Evolutionary conservation across 1,284 basidiomycete genomes (phyloP).

Genomic region (Ustilago hordei): DNA sequence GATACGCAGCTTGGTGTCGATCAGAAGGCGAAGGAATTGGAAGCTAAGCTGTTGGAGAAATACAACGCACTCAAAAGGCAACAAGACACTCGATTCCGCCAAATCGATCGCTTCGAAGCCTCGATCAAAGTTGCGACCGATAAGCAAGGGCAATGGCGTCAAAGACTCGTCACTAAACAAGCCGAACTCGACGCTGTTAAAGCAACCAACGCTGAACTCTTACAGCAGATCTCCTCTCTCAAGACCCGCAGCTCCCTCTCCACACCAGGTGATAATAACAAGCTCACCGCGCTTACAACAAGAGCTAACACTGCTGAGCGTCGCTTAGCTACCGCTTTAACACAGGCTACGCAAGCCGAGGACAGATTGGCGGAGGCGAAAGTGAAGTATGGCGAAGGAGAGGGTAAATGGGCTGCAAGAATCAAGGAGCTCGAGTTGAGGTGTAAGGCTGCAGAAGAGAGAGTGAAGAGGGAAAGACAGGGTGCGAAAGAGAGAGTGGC

Average conservation of each 20-base stretch:
- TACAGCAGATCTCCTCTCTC: slow-evolving; percentile 78
- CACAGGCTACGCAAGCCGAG: slow-evolving; percentile 83
- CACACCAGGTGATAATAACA: slow-evolving; percentile 53
- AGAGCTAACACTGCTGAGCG: slow-evolving; percentile 74
- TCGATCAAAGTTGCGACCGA: slow-evolving; percentile 87
- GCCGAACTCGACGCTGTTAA: slow-evolving; percentile 80
- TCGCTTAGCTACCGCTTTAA: slow-evolving; percentile 81
- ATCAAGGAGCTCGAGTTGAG: slow-evolving; percentile 81
- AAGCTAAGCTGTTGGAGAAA: slow-evolving; percentile 79
- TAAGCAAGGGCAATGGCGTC: slow-evolving; percentile 85
- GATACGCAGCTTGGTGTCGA: slow-evolving; percentile 88
- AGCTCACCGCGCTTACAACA: slow-evolving; percentile 54
- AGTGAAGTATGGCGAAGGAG: slow-evolving; percentile 54
- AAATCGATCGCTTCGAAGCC: slow-evolving; percentile 91
- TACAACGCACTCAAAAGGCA: slow-evolving; percentile 83
- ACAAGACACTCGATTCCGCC: slow-evolving; percentile 87
- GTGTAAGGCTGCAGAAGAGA: slow-evolving; percentile 87
- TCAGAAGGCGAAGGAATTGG: slow-evolving; percentile 83
- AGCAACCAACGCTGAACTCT: slow-evolving; percentile 80
- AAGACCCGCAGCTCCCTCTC: slow-evolving; percentile 72
- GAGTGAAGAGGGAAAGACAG: slow-evolving; percentile 92
- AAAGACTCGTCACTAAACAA: slow-evolving; percentile 83
- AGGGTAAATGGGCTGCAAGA: slow-evolving; percentile 62
- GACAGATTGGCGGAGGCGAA: slow-evolving; percentile 89
- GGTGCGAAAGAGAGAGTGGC: slow-evolving; percentile 84